Evolutionary conservation across 257 asterid genomes (phyloP).

Genomic region (Scutellaria minor): DNA sequence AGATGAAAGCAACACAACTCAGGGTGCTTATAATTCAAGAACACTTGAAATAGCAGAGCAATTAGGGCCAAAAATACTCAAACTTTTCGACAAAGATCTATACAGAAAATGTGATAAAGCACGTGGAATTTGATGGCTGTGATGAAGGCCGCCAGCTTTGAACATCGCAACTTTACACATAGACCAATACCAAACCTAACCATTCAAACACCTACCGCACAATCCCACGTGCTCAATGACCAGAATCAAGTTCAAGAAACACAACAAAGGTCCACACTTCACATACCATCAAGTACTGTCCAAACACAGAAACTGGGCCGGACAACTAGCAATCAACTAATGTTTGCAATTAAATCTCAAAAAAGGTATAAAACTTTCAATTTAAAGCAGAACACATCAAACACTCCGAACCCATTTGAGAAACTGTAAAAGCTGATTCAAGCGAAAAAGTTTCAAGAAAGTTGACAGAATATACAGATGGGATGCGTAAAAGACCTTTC

Average conservation of each 20-base stretch:
- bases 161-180: conserved; percentile 35
- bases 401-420: neutral
- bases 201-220: conserved; percentile 40
- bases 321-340: neutral
- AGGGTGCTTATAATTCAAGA: conserved; percentile 26
- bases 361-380: conserved; percentile 22
- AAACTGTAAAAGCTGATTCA: conserved; percentile 7
- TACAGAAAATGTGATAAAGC: conserved; percentile 38
- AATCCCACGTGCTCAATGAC: conserved; percentile 48
- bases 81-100: conserved; percentile 28
- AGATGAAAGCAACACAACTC: conserved; percentile 6
- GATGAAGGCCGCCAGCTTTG: conserved; percentile 24
- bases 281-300: conserved; percentile 32
- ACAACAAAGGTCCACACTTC: conserved; percentile 31
- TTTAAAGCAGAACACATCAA: conserved; percentile 10
- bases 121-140: conserved; percentile 33
- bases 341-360: conserved; percentile 12
- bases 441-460: neutral
- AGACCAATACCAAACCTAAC: conserved; percentile 26
- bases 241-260: conserved; percentile 37
- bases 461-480: neutral
- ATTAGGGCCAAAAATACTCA: conserved; percentile 19
- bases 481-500: conserved; percentile 31
- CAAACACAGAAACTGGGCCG: conserved; percentile 11
- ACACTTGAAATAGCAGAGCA: conserved; percentile 31